Percentiles rank a stretch among this genome's conserved stretches.
Conservation (phyloP, 2,329 filamentous ascomycete genomes). For the Byssochlamys sp. region DNA sequence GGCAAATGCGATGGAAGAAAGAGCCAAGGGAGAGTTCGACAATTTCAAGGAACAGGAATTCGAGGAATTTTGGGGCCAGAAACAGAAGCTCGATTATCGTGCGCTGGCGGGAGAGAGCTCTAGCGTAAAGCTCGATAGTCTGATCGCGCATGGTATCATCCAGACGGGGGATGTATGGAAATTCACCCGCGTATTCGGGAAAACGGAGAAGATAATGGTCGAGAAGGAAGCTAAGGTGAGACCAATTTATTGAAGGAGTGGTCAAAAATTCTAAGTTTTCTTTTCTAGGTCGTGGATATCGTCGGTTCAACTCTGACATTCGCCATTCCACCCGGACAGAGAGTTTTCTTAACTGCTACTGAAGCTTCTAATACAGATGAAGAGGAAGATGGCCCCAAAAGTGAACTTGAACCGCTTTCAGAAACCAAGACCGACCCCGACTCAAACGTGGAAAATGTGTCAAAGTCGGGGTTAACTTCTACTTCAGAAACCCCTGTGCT, state of each 20-base stretch:
- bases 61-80: slow-evolving; percentile 51
- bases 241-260: background rate
- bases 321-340: slow-evolving; percentile 29
- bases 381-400: background rate
- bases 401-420: background rate
- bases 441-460: background rate
- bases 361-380: background rate
- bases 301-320: slow-evolving; percentile 26
- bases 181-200: slow-evolving; percentile 23
- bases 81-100: slow-evolving; percentile 29
- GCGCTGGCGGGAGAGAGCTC: slow-evolving; percentile 34
- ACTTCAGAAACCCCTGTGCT: background rate
- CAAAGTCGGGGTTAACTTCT: background rate
- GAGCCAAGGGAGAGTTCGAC: slow-evolving; percentile 48
- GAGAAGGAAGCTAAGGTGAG: slow-evolving; percentile 37
- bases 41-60: slow-evolving; percentile 45
- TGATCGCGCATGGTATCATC: slow-evolving; percentile 28
- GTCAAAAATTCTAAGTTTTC: background rate
- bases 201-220: slow-evolving; percentile 18
- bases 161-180: slow-evolving; percentile 34
- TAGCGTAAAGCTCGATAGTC: slow-evolving; percentile 28
- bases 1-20: slow-evolving; percentile 41
- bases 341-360: slow-evolving; percentile 20
- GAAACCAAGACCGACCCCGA: background rate
- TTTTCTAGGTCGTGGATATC: slow-evolving; percentile 23